These are phyloP conservation scores for Mallotus repandus DNA, from an alignment of 441 rosid species.

Conservation along the genomic window DNA sequence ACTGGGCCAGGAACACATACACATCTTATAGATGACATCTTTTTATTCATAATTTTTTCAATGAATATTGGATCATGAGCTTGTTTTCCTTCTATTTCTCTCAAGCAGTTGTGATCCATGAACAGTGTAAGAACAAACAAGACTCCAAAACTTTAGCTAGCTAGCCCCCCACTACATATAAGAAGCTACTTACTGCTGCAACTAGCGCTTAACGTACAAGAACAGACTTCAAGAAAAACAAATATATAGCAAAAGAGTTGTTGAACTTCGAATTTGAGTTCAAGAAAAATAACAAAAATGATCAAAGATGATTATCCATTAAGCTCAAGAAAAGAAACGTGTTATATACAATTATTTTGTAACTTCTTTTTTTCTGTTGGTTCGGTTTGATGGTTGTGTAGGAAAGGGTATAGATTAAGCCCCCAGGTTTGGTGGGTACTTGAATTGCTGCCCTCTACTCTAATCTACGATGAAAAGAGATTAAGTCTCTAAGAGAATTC, in stretches of 20 bases:
- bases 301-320: constrained; percentile 25
- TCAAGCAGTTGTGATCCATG: constrained; percentile 39
- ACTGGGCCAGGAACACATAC: constrained; percentile 59
- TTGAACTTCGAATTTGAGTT: constrained; percentile 10
- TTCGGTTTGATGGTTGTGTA: background rate
- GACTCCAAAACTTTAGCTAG: background rate
- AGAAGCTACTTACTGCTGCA: too few relatives aligned
- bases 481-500: constrained; percentile 20
- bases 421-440: constrained; percentile 26
- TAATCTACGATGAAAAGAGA: constrained; percentile 25
- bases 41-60: constrained; percentile 26
- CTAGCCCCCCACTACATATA: too few relatives aligned
- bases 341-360: background rate
- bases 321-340: constrained; percentile 2
- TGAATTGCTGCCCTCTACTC: constrained; percentile 4
- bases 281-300: constrained; percentile 22
- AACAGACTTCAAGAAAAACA: too few relatives aligned
- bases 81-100: constrained; percentile 81
- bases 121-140: constrained; percentile 16
- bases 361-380: background rate
- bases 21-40: constrained; percentile 29
- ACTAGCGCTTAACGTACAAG: background rate
- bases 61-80: constrained; percentile 57
- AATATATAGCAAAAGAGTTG: background rate
- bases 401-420: constrained; percentile 23